A percentile compares a stretch with the other conserved stretches of the same genome.
Conservation (phyloP, 169 alveolate species). For the Plasmodium reichenowi region DNA sequence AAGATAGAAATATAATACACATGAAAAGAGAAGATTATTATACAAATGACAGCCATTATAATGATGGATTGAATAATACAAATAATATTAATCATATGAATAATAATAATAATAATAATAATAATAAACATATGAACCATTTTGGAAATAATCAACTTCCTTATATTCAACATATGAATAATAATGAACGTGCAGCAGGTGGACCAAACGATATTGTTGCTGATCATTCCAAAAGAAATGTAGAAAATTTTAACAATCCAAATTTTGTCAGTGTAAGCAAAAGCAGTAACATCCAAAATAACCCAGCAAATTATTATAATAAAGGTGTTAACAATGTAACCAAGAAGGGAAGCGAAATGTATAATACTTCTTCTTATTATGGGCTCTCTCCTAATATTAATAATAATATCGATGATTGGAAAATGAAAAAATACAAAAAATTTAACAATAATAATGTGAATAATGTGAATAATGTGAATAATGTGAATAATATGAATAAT, state of each 20-base stretch:
- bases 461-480: neutral
- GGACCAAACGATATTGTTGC: neutral
- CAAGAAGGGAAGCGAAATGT: neutral
- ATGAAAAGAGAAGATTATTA: conserved; percentile 22
- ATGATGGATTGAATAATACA: neutral
- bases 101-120: conserved; percentile 4
- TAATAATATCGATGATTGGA: conserved; percentile 10
- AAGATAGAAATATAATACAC: conserved; percentile 12
- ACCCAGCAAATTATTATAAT: neutral
- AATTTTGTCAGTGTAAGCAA: neutral
- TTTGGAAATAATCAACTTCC: neutral
- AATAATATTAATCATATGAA: neutral
- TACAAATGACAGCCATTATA: no score
- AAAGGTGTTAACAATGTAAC: neutral
- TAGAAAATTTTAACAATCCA: neutral
- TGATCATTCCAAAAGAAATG: neutral
- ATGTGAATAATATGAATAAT: neutral
- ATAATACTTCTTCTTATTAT: neutral
- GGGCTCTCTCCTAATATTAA: neutral
- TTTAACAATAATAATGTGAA: neutral
- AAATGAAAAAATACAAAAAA: conserved; percentile 12
- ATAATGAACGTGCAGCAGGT: neutral
- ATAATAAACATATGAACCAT: neutral
- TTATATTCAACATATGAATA: neutral
- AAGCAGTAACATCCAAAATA: neutral